These are phyloP conservation scores for Karstenula rhodostoma DNA, from an alignment of 2,329 filamentous ascomycete genomes.

Conservation along the genomic window DNA sequence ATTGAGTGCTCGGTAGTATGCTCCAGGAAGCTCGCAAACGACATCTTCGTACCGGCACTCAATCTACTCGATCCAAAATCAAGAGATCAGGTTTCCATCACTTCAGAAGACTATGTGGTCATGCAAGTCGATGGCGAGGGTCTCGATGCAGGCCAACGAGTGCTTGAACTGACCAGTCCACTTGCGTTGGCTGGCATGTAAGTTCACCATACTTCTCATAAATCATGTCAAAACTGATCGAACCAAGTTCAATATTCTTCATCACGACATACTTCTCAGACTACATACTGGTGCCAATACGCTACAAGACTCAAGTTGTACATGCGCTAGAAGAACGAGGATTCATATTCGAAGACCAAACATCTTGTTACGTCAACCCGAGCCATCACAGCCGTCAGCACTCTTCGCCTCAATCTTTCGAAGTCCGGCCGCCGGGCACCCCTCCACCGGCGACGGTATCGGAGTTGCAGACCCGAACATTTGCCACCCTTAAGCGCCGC, in stretches of 20 bases:
- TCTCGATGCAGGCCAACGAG: constrained; percentile 87
- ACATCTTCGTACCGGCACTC: constrained; percentile 78
- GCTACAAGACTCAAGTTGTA: constrained; percentile 76
- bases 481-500: constrained; percentile 79
- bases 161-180: constrained; percentile 89
- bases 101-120: constrained; percentile 82
- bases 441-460: constrained; percentile 79
- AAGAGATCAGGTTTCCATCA: constrained; percentile 70
- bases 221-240: constrained; percentile 15
- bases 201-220: constrained; percentile 33
- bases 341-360: constrained; percentile 77
- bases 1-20: constrained; percentile 94
- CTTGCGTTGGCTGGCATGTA: constrained; percentile 88
- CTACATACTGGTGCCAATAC: constrained; percentile 88
- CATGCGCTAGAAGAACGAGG: constrained; percentile 78
- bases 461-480: constrained; percentile 84
- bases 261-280: constrained; percentile 98
- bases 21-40: constrained; percentile 74
- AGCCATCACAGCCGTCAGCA: constrained; percentile 59
- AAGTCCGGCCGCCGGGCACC: constrained; percentile 65
- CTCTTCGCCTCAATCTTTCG: constrained; percentile 56
- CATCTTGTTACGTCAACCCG: constrained; percentile 68
- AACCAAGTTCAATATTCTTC: constrained; percentile 84
- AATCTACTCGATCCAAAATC: constrained; percentile 63
- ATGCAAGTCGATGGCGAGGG: constrained; percentile 91